Evolutionary conservation across 768 basidiomycete genomes (phyloP).

Genomic region (Collybia sordida): DNA sequence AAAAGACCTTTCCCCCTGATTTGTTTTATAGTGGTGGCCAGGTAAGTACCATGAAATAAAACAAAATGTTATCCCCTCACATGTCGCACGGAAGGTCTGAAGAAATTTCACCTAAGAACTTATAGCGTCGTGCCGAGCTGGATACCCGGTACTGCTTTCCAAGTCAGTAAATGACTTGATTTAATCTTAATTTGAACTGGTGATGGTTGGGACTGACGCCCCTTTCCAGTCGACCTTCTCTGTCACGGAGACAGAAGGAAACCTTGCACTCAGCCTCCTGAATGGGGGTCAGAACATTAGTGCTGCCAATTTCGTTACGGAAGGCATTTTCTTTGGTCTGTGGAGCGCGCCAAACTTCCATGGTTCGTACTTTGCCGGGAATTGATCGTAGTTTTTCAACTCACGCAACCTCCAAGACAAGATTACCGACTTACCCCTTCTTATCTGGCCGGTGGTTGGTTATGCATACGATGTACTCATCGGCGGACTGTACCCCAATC

Average conservation of each 20-base stretch:
- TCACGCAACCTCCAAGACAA: constrained; percentile 19
- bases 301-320: constrained; percentile 29
- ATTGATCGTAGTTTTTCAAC: background rate
- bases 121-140: constrained; percentile 30
- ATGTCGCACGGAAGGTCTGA: constrained; percentile 18
- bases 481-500: constrained; percentile 31
- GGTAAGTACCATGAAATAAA: constrained; percentile 15
- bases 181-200: background rate
- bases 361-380: constrained; percentile 16
- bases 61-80: background rate
- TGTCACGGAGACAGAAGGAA: constrained; percentile 27
- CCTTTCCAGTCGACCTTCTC: constrained; percentile 31
- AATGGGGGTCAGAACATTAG: constrained; percentile 33
- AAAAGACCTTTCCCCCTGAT: background rate
- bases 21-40: constrained; percentile 32
- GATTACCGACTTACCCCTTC: constrained; percentile 23
- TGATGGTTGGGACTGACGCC: background rate
- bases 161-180: constrained; percentile 16
- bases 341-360: constrained; percentile 36
- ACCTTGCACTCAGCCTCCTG: constrained; percentile 24
- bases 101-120: constrained; percentile 35
- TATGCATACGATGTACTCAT: constrained; percentile 38
- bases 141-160: constrained; percentile 30
- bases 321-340: constrained; percentile 28
- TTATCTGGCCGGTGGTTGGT: constrained; percentile 34